Base-by-base conservation (phyloP, 495 filamentous ascomycete species). In the Staphylotrichum longicolle region DNA sequence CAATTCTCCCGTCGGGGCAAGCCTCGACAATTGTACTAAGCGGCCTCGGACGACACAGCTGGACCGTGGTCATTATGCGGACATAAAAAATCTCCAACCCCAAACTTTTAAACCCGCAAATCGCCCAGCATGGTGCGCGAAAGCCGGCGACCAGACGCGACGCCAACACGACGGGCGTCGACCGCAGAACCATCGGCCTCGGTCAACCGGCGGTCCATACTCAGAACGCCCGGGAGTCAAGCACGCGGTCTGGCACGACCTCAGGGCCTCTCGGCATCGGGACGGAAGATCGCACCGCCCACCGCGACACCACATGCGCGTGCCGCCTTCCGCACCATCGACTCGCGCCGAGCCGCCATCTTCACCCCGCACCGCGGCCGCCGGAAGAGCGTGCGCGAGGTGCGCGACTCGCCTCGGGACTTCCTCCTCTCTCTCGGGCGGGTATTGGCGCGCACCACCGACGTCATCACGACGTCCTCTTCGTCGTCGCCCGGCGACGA, bases 361-460 rank as follows among this genome's bases (percentile, higher is more conserved):
- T 73, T 86, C 60, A 93, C 90, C 0, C 89, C 90, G 27, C 70
- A 73, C 33, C 87, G 82, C 32, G 79, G 83, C n/a, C 82, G 88
- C 4, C 78, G 90, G 54, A 81, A 81, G 58, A 91, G 88, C 64
- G 77, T 83, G 27, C 80, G 85, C 45, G 77, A 87, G 61, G 85
- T 88, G 67, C 82, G 89, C 48, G 89, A 92, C 71, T 91, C 90
- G 6, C 89, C 89, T 6, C 85, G 89, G 57, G 86, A 91, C 68
- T 77, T 85, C 27, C 69, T 93, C 35, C 80, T 85, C 34, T 83
- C 85, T 56, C 77, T 94, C 9, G 86, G 88, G 55, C 83, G 78
- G 74, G 77, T 83, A 73, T 76, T 94, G 30, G 88, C 88, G 3
- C 82, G 80, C 1, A 78, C 73, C 4, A 83, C 86, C 0, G 68